A percentile compares a stretch with the other conserved stretches of the same genome.
Evolutionary conservation across 1,284 basidiomycete species (phyloP).

Genomic region (Leccinum subspadiceum): DNA sequence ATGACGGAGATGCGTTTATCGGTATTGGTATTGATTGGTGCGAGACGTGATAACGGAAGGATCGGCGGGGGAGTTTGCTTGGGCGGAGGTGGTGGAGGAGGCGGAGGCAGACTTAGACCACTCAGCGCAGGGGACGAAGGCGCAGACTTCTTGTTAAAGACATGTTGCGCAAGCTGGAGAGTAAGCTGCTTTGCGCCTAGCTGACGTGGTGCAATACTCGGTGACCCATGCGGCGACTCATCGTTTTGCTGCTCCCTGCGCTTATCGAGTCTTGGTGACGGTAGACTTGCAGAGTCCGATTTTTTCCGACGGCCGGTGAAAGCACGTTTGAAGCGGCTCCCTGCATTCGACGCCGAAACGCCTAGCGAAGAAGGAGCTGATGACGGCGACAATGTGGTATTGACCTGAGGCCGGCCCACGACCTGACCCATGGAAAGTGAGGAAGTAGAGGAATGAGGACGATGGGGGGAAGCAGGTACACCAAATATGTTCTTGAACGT

Average conservation of each 20-base stretch:
- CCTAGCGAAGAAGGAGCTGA: constrained; percentile 29
- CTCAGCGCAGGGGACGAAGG: constrained; percentile 32
- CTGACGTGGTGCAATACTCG: constrained; percentile 26
- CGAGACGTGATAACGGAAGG: constrained; percentile 14
- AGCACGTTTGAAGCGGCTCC: constrained; percentile 60
- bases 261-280: constrained; percentile 31
- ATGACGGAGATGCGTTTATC: constrained; percentile 33
- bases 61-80: constrained; percentile 29
- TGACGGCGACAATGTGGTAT: constrained; percentile 26
- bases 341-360: constrained; percentile 33
- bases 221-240: constrained; percentile 22
- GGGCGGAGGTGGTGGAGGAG: constrained; percentile 36
- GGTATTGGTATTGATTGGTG: constrained; percentile 27
- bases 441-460: constrained; percentile 36
- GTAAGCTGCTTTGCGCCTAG: constrained; percentile 33
- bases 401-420: constrained; percentile 36
- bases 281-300: constrained; percentile 45
- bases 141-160: constrained; percentile 39
- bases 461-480: constrained; percentile 35
- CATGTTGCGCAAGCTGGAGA: constrained; percentile 42
- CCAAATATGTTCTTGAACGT: constrained; percentile 38
- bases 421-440: constrained; percentile 41
- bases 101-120: constrained; percentile 21
- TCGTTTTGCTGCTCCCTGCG: constrained; percentile 26
- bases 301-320: constrained; percentile 64